These are phyloP conservation scores for Drechmeria coniospora DNA, from an alignment of 2,329 filamentous ascomycete species.

Conservation along the genomic window DNA sequence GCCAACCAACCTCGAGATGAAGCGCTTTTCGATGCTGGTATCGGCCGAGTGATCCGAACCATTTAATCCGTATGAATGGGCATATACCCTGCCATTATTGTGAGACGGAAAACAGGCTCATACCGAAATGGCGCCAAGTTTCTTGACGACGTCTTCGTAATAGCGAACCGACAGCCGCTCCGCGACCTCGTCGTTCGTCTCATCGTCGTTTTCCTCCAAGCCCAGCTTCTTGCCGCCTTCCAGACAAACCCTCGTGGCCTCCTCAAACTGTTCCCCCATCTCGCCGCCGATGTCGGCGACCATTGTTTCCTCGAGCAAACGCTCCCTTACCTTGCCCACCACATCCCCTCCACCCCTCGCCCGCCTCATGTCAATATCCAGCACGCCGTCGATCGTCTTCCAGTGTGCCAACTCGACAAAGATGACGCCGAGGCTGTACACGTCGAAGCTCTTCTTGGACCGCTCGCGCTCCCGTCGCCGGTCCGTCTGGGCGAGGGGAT, in stretches of 20 bases:
- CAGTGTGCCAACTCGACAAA: conserved; percentile 39
- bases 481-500: conserved; percentile 26
- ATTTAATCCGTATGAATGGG: too few species aligned
- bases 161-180: conserved; percentile 23
- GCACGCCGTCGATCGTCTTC: conserved; percentile 27
- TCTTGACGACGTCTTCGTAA: conserved; percentile 29
- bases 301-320: conserved; percentile 14
- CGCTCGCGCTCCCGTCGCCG: conserved; percentile 15
- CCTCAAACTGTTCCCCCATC: conserved; percentile 25
- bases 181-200: conserved; percentile 24
- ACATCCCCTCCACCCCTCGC: conserved; percentile 20
- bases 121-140: conserved; percentile 20
- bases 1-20: too few species aligned
- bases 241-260: conserved; percentile 21
- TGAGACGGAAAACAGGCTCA: conserved; percentile 6
- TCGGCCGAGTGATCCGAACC: too few species aligned
- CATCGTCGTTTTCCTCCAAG: conserved; percentile 20
- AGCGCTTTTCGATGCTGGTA: too few species aligned
- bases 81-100: too few species aligned
- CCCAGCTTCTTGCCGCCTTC: conserved; percentile 21
- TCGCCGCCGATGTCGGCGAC: conserved; percentile 19
- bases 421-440: conserved; percentile 36
- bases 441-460: conserved; percentile 34
- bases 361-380: conserved; percentile 21
- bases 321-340: conserved; percentile 18